Base-by-base conservation (phyloP, 2,329 filamentous ascomycete species). In the Scleromitrula shiraiana region DNA sequence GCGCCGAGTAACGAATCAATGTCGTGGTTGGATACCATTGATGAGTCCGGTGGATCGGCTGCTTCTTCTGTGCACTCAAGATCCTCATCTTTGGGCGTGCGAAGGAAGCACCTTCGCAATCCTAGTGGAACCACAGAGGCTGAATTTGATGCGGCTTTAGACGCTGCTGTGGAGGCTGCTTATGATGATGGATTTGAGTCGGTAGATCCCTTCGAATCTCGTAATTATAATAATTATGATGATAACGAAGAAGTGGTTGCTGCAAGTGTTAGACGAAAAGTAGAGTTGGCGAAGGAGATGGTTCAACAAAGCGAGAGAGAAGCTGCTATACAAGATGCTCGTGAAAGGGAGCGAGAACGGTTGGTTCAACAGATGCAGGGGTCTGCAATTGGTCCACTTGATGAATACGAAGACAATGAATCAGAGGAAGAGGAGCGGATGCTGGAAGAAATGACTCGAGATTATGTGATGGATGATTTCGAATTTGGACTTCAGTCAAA, bases 121-220 rank as follows among this genome's bases (percentile, higher is more conserved):
- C 64, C 75, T 2, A 91, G 85, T 54, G 82, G 81, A 37, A 80
- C 77, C 24, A 93, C 88, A 0, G 88, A 95, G 64, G 84, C 87
- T 6, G 90, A 95, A 62, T 95, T 97, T 56, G 90, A 96, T 66
- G 89, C 88, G 7, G 93, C 93, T 4, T 74, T 97, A 36, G 91
- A 97, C 68, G 91, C 90, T 20, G 93, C 93, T 12, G 90, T 97
- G 7, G 93, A 97, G 66, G 91, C 91, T 42, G 93, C 91, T 5
- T 98, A 97, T 64, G 85, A 95, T 63, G 89, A 96, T 53, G 87
- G 87, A 0, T 86, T 88, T 54, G 89, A 95, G 62, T 85, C 85
- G 4, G 80, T 77, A 64, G 73, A 74, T 15, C 66, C 73, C 6
- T 10, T 44, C 1, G 55, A 56, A 24, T 33, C 37, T 27, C 46